Evolutionary conservation across 2,329 filamentous ascomycete genomes (phyloP).

Genomic region (Chrysoporthe puriensis): DNA sequence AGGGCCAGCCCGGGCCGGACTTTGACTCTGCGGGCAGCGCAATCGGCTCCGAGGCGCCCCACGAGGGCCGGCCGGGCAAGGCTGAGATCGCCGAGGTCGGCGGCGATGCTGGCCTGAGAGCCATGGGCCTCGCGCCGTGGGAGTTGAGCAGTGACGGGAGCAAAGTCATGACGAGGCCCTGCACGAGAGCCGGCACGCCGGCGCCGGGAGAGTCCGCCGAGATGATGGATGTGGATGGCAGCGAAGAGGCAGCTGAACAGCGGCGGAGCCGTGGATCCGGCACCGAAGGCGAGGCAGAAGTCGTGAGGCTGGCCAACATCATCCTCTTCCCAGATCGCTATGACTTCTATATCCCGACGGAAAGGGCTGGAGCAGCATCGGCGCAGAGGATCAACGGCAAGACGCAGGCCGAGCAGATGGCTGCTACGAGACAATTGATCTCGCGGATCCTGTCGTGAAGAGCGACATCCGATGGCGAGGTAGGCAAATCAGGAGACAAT

Average conservation of each 20-base stretch:
- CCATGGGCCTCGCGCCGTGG: conserved; percentile 63
- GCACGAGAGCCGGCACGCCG: conserved; percentile 40
- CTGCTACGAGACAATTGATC: conserved; percentile 28
- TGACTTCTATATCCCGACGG: conserved; percentile 51
- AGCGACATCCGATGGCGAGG: neutral
- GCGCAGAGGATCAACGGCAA: conserved; percentile 22
- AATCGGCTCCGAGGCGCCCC: conserved; percentile 55
- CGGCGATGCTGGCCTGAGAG: conserved; percentile 54
- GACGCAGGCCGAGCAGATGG: conserved; percentile 29
- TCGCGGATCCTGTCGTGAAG: conserved; percentile 24
- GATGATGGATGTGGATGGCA: conserved; percentile 33
- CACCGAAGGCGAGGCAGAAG: conserved; percentile 52
- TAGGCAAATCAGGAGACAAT: neutral
- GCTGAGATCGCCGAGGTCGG: conserved; percentile 56
- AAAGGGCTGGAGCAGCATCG: conserved; percentile 21
- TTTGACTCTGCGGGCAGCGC: conserved; percentile 58
- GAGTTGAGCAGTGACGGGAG: conserved; percentile 41
- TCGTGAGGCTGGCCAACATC: conserved; percentile 58
- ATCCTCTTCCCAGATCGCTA: conserved; percentile 60
- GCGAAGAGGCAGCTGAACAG: conserved; percentile 33
- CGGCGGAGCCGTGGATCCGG: conserved; percentile 25
- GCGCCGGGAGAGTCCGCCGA: conserved; percentile 31
- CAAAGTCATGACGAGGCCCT: conserved; percentile 37
- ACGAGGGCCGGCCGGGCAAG: conserved; percentile 51
- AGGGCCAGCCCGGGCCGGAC: conserved; percentile 58